Conservation (phyloP, 2,329 filamentous ascomycete species). For the Aspergillus tamarii region DNA sequence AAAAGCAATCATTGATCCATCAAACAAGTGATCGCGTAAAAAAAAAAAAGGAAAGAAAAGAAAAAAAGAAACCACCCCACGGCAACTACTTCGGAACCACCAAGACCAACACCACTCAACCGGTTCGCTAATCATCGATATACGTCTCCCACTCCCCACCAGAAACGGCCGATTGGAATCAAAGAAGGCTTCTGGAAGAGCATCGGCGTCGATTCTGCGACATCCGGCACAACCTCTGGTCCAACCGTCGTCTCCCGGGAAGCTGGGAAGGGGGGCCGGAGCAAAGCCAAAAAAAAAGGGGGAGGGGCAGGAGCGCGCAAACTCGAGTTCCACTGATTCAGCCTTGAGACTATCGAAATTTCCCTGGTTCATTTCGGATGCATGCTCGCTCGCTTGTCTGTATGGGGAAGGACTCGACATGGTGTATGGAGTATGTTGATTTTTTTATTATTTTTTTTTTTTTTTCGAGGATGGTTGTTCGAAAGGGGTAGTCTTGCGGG, state of each 20-base stretch:
- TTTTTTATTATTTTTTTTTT: not conserved
- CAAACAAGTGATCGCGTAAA: not conserved
- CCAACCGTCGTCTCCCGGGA: constrained; percentile 15
- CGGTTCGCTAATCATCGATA: not conserved
- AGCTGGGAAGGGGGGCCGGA: constrained; percentile 19
- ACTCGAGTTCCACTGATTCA: constrained; percentile 2
- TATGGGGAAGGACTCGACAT: not conserved
- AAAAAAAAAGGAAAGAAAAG: not conserved
- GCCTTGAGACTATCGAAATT: constrained; percentile 7
- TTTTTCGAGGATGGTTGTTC: not conserved
- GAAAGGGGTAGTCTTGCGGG: not conserved
- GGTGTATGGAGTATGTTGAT: not conserved
- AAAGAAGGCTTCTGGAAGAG: constrained; percentile 21
- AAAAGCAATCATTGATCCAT: not conserved
- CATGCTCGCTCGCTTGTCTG: not conserved
- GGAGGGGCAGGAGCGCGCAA: constrained; percentile 12
- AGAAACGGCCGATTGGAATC: constrained; percentile 6
- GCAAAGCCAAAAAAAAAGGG: constrained; percentile 15
- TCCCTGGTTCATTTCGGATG: not conserved
- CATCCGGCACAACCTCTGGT: constrained; percentile 11
- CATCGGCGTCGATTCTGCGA: constrained; percentile 10
- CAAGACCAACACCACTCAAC: constrained; percentile 1
- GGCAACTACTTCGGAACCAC: not conserved
- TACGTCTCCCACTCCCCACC: constrained; percentile 1
- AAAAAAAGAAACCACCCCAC: not conserved